Conservation (phyloP, 495 filamentous ascomycete species). For the Xylaria grammica region DNA sequence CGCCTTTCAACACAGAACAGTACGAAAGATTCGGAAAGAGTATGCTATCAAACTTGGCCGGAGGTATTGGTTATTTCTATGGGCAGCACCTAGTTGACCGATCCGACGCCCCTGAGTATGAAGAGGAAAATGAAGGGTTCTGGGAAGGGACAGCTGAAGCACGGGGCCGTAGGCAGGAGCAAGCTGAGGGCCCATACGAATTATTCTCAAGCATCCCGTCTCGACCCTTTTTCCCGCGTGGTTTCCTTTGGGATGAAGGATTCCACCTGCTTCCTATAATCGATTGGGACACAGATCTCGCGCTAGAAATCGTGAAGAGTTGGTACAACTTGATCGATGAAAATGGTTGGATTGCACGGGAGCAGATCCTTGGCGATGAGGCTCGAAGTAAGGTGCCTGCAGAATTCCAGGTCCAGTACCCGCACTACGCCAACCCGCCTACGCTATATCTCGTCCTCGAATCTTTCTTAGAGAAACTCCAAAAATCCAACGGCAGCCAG, state of each 20-base stretch:
- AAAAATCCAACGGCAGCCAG: conserved; percentile 46
- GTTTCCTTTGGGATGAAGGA: conserved; percentile 97
- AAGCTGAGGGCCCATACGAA: conserved; percentile 82
- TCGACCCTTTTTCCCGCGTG: conserved; percentile 92
- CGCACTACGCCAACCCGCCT: conserved; percentile 98
- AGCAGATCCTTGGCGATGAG: conserved; percentile 94
- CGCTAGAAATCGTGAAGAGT: conserved; percentile 89
- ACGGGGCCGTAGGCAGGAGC: conserved; percentile 64
- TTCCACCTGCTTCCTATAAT: conserved; percentile 92
- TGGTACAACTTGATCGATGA: conserved; percentile 97
- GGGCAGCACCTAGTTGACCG: conserved; percentile 86
- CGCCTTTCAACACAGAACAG: conserved; percentile 74
- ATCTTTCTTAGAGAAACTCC: conserved; percentile 76
- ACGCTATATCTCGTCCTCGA: conserved; percentile 91
- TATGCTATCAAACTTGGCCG: conserved; percentile 92
- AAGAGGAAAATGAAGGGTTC: conserved; percentile 96
- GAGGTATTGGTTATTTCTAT: conserved; percentile 95
- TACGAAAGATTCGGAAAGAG: conserved; percentile 83
- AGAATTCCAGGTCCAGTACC: conserved; percentile 97
- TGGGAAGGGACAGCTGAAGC: conserved; percentile 87
- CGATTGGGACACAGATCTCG: conserved; percentile 92
- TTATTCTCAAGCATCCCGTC: conserved; percentile 94
- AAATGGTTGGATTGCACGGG: conserved; percentile 96
- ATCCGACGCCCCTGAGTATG: conserved; percentile 87
- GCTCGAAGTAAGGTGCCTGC: conserved; percentile 92